Percentiles rank a stretch among this genome's conserved stretches.
These are phyloP conservation scores for Pythium aquatile DNA, from an alignment of 352 stramenopile species.

Conservation along the genomic window DNA sequence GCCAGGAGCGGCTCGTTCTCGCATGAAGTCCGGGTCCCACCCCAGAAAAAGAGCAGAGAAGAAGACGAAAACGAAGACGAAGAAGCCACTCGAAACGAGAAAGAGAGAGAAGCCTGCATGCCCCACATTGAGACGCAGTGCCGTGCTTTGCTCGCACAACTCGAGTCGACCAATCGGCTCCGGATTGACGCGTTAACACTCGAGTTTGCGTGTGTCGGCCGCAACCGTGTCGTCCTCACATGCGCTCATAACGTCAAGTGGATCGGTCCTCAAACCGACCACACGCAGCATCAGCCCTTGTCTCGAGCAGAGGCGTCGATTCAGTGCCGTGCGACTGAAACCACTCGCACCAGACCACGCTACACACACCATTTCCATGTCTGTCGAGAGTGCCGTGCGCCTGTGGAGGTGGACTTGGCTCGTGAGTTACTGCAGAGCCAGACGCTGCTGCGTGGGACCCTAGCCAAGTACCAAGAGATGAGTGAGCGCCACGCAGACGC, in stretches of 20 bases:
- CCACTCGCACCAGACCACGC: background rate
- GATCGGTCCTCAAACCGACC: background rate
- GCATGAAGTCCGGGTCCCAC: background rate
- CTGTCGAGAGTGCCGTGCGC: conserved; percentile 31
- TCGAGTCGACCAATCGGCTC: background rate
- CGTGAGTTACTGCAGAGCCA: conserved; percentile 36
- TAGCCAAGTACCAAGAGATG: conserved; percentile 30
- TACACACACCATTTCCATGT: conserved; percentile 7
- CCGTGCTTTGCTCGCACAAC: conserved; percentile 3
- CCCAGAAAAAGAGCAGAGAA: background rate
- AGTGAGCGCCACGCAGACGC: conserved; percentile 12
- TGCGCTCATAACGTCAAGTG: conserved; percentile 6
- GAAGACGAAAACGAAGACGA: background rate
- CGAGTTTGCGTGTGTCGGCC: background rate
- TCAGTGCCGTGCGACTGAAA: background rate
- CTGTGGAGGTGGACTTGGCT: conserved; percentile 32
- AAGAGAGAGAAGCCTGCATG: background rate
- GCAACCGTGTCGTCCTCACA: background rate
- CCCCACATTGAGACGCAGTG: background rate
- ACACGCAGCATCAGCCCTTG: background rate
- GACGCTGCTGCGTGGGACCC: conserved; percentile 20
- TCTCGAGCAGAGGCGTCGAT: background rate
- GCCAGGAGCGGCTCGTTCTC: background rate
- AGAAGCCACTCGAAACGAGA: no score
- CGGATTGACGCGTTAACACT: background rate